A percentile compares a stretch with the other conserved stretches of the same genome.
These are phyloP conservation scores for Penicillium sp. DNA, from an alignment of 2,329 filamentous ascomycete genomes.

Conservation along the genomic window DNA sequence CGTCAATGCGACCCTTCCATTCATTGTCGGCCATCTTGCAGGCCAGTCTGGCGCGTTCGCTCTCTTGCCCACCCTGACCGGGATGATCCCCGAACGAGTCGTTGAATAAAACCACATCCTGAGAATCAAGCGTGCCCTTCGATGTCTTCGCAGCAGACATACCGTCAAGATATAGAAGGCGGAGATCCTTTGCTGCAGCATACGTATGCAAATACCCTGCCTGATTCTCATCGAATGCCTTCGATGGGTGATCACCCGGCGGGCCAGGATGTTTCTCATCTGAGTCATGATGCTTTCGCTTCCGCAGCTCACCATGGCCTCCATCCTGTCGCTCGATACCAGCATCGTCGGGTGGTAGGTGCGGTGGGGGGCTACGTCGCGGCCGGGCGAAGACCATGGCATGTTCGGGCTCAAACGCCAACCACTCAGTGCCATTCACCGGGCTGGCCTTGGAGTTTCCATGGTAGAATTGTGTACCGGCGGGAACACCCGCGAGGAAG, in stretches of 20 bases:
- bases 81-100: constrained; percentile 13
- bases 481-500: constrained; percentile 64
- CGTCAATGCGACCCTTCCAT: constrained; percentile 58
- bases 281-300: constrained; percentile 1
- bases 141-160: constrained; percentile 64
- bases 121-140: constrained; percentile 66
- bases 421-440: constrained; percentile 62
- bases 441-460: constrained; percentile 50
- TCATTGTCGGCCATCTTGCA: constrained; percentile 54
- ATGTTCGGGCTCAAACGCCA: constrained; percentile 76
- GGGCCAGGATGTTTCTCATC: constrained; percentile 5
- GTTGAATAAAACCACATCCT: constrained; percentile 60
- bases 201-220: constrained; percentile 67
- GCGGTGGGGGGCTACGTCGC: constrained; percentile 12
- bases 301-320: constrained; percentile 1
- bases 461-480: constrained; percentile 66
- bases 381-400: constrained; percentile 61
- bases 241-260: background rate
- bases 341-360: background rate
- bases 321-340: background rate
- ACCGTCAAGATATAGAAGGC: constrained; percentile 67
- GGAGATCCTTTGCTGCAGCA: constrained; percentile 55
- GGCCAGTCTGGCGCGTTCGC: constrained; percentile 52
- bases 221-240: background rate
- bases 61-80: constrained; percentile 39